Evolutionary conservation across 352 stramenopile species (phyloP).

Genomic region (Pythium sp.): DNA sequence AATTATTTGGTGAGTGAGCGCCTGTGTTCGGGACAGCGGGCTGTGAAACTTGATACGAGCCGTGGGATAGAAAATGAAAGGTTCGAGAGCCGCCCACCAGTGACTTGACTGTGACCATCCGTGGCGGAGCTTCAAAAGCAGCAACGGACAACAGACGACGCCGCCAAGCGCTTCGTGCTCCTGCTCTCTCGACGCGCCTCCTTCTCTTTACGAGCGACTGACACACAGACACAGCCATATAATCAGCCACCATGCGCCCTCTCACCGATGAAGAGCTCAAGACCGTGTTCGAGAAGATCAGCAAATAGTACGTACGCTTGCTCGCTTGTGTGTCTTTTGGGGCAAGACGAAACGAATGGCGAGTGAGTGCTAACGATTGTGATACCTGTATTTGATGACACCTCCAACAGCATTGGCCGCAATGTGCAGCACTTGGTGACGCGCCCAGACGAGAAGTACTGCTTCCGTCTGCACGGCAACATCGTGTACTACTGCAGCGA

Average conservation of each 20-base stretch:
- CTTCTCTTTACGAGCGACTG: background rate
- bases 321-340: background rate
- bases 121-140: conserved; percentile 15
- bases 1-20: background rate
- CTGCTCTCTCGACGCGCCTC: background rate
- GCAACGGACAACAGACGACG: conserved; percentile 15
- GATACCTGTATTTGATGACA: background rate
- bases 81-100: conserved; percentile 11
- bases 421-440: conserved; percentile 98
- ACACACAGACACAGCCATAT: conserved; percentile 4
- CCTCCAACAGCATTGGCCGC: conserved; percentile 84
- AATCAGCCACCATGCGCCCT: conserved; percentile 85
- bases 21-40: background rate
- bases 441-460: conserved; percentile 95
- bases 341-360: background rate
- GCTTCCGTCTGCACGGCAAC: conserved; percentile 97
- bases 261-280: conserved; percentile 98
- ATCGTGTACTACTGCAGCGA: conserved; percentile 98
- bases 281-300: conserved; percentile 98
- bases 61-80: conserved; percentile 8
- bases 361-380: background rate
- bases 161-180: background rate
- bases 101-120: conserved; percentile 4
- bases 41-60: background rate
- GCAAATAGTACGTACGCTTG: conserved; percentile 88